These are phyloP conservation scores for Cnidoscolus chayamansa DNA, from an alignment of 441 rosid species.

Conservation along the genomic window DNA sequence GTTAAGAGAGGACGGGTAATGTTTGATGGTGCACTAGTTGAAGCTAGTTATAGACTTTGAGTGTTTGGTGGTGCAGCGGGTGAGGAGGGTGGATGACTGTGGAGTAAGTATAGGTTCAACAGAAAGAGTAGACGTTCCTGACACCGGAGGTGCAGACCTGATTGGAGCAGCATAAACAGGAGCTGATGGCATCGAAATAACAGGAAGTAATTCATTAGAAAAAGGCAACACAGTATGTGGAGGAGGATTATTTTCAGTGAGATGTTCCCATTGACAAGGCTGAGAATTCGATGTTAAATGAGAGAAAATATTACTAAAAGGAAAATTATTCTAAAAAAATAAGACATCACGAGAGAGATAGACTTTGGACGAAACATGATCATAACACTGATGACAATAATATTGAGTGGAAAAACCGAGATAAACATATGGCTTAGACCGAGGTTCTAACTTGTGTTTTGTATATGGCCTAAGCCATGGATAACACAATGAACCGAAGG, in stretches of 20 bases:
- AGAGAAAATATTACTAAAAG: conserved; percentile 2
- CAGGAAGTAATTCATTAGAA: too few relatives aligned
- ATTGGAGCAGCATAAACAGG: background rate
- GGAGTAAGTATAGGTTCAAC: background rate
- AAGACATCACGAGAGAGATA: too few relatives aligned
- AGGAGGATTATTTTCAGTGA: too few relatives aligned
- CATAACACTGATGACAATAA: background rate
- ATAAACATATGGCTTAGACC: background rate
- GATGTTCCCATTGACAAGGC: background rate
- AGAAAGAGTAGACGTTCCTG: background rate
- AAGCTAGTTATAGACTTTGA: background rate
- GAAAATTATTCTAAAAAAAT: background rate
- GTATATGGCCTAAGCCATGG: background rate
- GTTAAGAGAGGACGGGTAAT: too few relatives aligned
- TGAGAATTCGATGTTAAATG: background rate
- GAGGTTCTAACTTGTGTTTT: background rate
- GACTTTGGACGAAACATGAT: background rate
- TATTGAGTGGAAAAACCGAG: background rate
- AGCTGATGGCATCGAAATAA: too few relatives aligned
- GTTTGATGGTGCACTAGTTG: background rate
- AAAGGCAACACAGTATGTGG: too few relatives aligned
- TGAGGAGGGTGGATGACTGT: background rate
- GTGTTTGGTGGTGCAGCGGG: background rate
- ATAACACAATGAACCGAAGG: background rate
- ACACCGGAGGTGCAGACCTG: background rate